Evolutionary conservation across 176 grass and related monocot genomes (phyloP), one percentile per base, ranked within the genome.

Genomic region (Pontederia paniculata): DNA sequence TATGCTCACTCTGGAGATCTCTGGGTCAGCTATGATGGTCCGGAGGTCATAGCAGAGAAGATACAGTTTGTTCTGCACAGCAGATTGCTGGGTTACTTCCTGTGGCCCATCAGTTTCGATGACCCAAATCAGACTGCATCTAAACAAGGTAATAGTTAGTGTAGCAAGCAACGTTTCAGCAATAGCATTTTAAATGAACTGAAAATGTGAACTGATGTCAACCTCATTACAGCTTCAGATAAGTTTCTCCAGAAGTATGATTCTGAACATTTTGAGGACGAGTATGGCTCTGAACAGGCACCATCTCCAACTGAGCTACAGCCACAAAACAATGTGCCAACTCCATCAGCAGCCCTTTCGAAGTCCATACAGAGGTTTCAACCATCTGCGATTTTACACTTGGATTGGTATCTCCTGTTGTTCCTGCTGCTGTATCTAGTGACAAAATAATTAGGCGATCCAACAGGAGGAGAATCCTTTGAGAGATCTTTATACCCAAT

Each of bases 51-150:
- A 23, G 67, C 54, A 9, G 80, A 76, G 73, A 97, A 97, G 76
- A 78, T 97, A 6, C 66, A 46, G 12, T 97, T 97, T 57, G 83
- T 74, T 23, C 66, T 45, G 7, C 53, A 63, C 0, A 49, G 56
- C 10, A 42, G 60, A 3, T 58, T 97, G 47, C 82, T 63, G 18
- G 91, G 83, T 19, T 97, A 89, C 77, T 84, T 87, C 77, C 63
- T 97, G 7, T 97, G 83, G 86, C 86, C 86, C 6, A 68, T 90
- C 17, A 97, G 77, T 71, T 97, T 81, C 21, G 86, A 97, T 42
- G 71, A 97, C 17, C 65, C 79, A 20, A 77, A 81, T 53, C 72
- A 68, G 75, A 87, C 83, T 6, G 23, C 84, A 42, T 79, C 91
- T 9, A 74, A 68, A 72, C 58, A 65, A 79, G 86, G 91, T 89